Base-by-base conservation (phyloP, 768 basidiomycete species). In the Hemileccinum rubropunctum region DNA sequence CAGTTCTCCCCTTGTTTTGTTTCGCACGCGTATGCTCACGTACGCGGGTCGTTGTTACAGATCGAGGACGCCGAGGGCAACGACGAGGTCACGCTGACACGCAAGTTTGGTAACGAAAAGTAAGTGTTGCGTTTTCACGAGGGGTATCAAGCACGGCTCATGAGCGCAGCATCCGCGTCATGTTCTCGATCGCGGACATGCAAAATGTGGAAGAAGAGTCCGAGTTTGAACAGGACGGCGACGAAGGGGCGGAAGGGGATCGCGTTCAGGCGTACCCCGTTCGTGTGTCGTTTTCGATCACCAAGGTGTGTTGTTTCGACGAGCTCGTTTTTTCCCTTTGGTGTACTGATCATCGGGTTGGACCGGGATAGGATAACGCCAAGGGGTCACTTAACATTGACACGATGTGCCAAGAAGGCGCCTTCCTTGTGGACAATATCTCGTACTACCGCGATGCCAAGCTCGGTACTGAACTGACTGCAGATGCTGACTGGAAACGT, bases 401-500 rank as follows among this genome's bases (percentile, higher is more conserved):
- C 60, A 79, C 89, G 58, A 73, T 85, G 56, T 82, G 79, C 59
- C 88, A 92, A 67, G 87, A 90, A 30, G 89, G 88, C 38, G 66
- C 78, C 21, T 93, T 95, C 64, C 67, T 86, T n/a, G 76, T 95
- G 45, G 94, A 97, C 68, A 95, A 91, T 69, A 81, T 95, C 54
- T 82, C 94, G 2, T 93, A 76, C 76, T 98, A 95, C 71, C 67
- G 74, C 1, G 89, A 93, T 57, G 71, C 75, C 27, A 77, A 81
- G 61, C 58, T 89, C 12, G 93, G 84, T 12, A 84, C 81, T 13
- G 88, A 87, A 7, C 69, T 90, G 58, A 90, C 83, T 12, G 85
- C 90, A 7, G 93, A 98, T 56, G 87, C 89, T 8, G 94, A 98
- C 72, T 98, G 91, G 92, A 88, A 87, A 66, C 83, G 95, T 41